phyloP scores from a whole-genome alignment of 257 asterid species.

The Haberlea rhodopensis region DNA sequence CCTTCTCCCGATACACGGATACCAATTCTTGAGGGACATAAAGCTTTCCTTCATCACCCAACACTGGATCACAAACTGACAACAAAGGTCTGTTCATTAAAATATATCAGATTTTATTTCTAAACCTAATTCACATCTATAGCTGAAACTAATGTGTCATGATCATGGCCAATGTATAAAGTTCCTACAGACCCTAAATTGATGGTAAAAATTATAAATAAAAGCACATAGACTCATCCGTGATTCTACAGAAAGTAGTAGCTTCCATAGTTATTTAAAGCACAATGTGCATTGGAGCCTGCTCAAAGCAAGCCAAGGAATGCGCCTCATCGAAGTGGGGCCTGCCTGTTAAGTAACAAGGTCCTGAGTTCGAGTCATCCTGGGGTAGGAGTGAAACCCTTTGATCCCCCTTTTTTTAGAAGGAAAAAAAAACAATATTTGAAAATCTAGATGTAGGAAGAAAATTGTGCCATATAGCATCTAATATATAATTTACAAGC shows the following conservation, averaged over 20 bases:
- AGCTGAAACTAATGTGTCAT: background rate
- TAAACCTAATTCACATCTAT: conserved; percentile 3
- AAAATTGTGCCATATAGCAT: background rate
- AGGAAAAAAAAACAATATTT: too few relatives aligned
- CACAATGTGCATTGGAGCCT: background rate
- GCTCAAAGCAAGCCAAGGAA: background rate
- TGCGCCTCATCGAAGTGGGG: background rate
- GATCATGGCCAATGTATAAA: conserved; percentile 1
- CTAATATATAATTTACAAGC: background rate
- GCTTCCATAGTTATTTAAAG: conserved; percentile 19
- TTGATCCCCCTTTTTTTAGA: too few relatives aligned
- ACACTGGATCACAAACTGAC: conserved; percentile 95
- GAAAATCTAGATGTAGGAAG: background rate
- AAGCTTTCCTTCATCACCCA: conserved; percentile 98
- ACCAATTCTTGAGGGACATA: conserved; percentile 89
- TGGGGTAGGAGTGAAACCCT: too few relatives aligned
- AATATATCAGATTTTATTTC: conserved; percentile 8
- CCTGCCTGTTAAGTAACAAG: background rate
- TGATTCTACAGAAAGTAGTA: conserved; percentile 7
- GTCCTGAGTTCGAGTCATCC: too few relatives aligned
- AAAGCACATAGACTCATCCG: background rate
- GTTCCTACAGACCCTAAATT: background rate
- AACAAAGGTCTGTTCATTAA: conserved; percentile 27
- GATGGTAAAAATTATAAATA: conserved; percentile 2
- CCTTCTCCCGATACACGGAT: conserved; percentile 96